Conservation (phyloP, 495 filamentous ascomycete species). For the Saxophila tyrrhenica region DNA sequence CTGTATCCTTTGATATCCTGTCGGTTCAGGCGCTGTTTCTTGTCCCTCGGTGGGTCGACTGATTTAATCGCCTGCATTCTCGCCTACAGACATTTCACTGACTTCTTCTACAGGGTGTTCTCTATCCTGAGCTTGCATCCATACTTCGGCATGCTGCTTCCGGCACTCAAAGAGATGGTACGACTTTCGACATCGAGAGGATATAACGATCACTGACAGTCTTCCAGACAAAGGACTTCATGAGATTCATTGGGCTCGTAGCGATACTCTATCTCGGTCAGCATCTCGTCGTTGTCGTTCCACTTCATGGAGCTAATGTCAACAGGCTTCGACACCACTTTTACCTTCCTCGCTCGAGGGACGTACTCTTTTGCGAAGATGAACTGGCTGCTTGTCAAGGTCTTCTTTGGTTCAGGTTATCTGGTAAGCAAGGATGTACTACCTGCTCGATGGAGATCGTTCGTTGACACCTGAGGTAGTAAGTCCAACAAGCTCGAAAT, state of each 20-base stretch:
- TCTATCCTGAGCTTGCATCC: slow-evolving; percentile 79
- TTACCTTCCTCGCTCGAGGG: slow-evolving; percentile 76
- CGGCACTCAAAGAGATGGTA: slow-evolving; percentile 82
- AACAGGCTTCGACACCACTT: slow-evolving; percentile 80
- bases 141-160: slow-evolving; percentile 83
- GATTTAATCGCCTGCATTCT: background rate
- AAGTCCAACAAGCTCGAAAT: background rate
- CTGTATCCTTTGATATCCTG: slow-evolving; percentile 76
- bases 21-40: slow-evolving; percentile 83
- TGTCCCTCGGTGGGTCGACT: slow-evolving; percentile 54
- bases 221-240: slow-evolving; percentile 68
- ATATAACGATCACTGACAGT: background rate
- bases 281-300: background rate
- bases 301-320: background rate
- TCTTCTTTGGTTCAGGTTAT: slow-evolving; percentile 66
- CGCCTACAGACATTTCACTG: slow-evolving; percentile 1
- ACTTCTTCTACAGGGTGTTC: slow-evolving; percentile 59
- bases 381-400: slow-evolving; percentile 79
- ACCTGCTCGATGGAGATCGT: too few species aligned
- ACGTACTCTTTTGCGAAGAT: slow-evolving; percentile 61
- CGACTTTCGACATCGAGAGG: background rate
- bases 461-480: background rate
- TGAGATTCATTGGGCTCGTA: slow-evolving; percentile 84
- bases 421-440: slow-evolving; percentile 26
- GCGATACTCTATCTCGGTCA: slow-evolving; percentile 64